A percentile compares a stretch with the other conserved stretches of the same genome.
Conservation (phyloP, 2,329 filamentous ascomycete genomes). For the Epichloe brachyelytri region DNA sequence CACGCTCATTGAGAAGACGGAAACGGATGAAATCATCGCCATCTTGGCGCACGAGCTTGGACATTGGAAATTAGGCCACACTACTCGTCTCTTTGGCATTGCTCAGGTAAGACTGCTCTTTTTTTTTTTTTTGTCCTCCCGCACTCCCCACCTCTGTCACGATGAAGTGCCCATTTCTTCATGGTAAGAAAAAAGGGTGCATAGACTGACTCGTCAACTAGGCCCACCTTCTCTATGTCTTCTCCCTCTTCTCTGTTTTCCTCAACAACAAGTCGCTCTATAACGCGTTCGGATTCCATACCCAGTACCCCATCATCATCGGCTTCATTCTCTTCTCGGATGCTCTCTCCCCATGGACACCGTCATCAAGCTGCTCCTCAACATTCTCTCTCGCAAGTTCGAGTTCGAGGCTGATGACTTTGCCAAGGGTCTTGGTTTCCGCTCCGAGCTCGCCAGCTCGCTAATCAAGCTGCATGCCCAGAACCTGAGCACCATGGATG, state of each 20-base stretch:
- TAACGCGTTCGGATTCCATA: slow-evolving; percentile 76
- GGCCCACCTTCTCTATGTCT: slow-evolving; percentile 93
- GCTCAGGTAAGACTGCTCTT: slow-evolving; percentile 45
- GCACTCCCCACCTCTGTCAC: background rate
- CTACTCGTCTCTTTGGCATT: slow-evolving; percentile 79
- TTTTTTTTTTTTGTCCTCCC: background rate
- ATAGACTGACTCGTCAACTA: slow-evolving; percentile 23
- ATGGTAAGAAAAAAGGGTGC: background rate
- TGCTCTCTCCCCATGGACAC: slow-evolving; percentile 85
- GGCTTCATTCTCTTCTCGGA: slow-evolving; percentile 97
- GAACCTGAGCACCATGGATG: slow-evolving; percentile 97
- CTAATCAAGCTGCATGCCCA: slow-evolving; percentile 97
- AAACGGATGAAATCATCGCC: slow-evolving; percentile 83
- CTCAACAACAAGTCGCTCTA: slow-evolving; percentile 92
- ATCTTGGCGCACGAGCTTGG: slow-evolving; percentile 92
- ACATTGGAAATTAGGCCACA: slow-evolving; percentile 94
- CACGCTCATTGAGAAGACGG: slow-evolving; percentile 90
- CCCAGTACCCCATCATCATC: slow-evolving; percentile 80
- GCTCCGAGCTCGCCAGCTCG: slow-evolving; percentile 67
- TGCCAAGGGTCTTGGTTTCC: slow-evolving; percentile 72
- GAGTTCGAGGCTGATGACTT: slow-evolving; percentile 96
- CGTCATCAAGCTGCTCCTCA: slow-evolving; percentile 91
- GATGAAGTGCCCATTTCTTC: too few relatives aligned
- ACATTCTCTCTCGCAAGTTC: slow-evolving; percentile 84
- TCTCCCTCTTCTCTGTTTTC: slow-evolving; percentile 91